phyloP scores from a whole-genome alignment of 176 grass and related monocot genomes.

The Carex littledalei region DNA sequence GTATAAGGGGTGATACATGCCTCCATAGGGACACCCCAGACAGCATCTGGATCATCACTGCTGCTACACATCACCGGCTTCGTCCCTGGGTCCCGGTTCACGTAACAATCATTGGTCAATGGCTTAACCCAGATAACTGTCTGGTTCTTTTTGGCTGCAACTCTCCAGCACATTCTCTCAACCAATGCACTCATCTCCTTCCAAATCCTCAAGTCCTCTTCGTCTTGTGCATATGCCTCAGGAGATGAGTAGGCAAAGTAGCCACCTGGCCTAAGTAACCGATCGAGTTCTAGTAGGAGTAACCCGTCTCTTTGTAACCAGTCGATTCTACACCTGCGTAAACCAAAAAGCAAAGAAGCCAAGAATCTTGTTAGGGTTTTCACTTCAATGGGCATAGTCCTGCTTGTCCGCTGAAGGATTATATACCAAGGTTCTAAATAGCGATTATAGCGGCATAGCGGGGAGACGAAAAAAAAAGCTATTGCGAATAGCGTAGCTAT shows the following conservation, averaged over 20 bases:
- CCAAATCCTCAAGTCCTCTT: conserved; percentile 93
- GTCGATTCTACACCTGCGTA: conserved; percentile 60
- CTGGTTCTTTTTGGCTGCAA: conserved; percentile 89
- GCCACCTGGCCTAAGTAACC: conserved; percentile 90
- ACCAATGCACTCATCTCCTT: conserved; percentile 92
- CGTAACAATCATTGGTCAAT: conserved; percentile 94
- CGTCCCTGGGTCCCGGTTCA: conserved; percentile 55
- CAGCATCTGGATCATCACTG: conserved; percentile 72
- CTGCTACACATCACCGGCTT: conserved; percentile 82
- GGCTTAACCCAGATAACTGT: conserved; percentile 99
- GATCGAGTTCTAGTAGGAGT: conserved; percentile 90
- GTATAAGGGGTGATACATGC: conserved; percentile 83
- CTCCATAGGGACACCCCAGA: conserved; percentile 90
- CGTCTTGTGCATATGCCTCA: conserved; percentile 97
- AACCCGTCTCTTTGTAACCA: conserved; percentile 98
- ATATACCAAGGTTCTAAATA: too few relatives aligned
- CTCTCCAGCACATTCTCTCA: conserved; percentile 97
- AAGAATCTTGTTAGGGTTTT: not conserved
- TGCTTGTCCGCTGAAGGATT: not conserved
- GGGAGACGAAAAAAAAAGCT: too few relatives aligned
- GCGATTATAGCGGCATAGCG: too few relatives aligned
- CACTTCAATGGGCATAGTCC: not conserved
- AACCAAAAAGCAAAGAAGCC: not conserved
- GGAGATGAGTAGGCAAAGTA: conserved; percentile 99
- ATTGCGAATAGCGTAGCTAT: too few relatives aligned